Conservation (phyloP, 257 asterid genomes). For the Solanum virginianum region DNA sequence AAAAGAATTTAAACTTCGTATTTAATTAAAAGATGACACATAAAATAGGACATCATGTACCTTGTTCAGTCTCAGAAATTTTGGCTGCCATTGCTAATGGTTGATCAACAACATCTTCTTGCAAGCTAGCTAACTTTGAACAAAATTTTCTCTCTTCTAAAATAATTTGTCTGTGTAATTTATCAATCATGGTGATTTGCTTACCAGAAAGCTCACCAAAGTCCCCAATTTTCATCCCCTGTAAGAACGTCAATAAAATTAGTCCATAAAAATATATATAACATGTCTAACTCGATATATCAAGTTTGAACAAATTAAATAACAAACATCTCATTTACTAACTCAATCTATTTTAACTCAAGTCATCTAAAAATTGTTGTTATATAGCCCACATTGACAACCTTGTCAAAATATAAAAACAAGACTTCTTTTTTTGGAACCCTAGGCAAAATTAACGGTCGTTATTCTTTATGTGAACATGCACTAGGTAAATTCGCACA, state of each 20-base stretch:
- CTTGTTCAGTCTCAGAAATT: no score
- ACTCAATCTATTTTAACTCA: neutral
- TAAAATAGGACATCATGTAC: neutral
- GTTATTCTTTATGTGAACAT: neutral
- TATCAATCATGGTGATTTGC: conserved; percentile 6
- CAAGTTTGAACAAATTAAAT: neutral
- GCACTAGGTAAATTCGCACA: neutral
- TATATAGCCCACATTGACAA: neutral
- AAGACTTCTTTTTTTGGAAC: neutral
- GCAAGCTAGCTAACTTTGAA: conserved; percentile 6
- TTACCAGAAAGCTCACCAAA: conserved; percentile 2
- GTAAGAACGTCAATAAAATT: neutral
- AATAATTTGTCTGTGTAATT: conserved; percentile 8
- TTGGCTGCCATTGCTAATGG: conserved; percentile 10
- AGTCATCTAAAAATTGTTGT: neutral
- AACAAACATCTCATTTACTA: neutral
- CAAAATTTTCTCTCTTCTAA: conserved; percentile 1
- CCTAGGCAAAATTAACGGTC: accelerated
- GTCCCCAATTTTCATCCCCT: neutral
- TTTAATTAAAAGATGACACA: neutral
- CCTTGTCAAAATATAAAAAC: neutral
- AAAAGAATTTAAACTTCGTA: neutral
- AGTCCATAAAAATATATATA: neutral
- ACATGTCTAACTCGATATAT: accelerated
- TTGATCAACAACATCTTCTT: conserved; percentile 23